Conservation (phyloP, 1,139 yeast genomes). For the Protomyces pachydermus region DNA sequence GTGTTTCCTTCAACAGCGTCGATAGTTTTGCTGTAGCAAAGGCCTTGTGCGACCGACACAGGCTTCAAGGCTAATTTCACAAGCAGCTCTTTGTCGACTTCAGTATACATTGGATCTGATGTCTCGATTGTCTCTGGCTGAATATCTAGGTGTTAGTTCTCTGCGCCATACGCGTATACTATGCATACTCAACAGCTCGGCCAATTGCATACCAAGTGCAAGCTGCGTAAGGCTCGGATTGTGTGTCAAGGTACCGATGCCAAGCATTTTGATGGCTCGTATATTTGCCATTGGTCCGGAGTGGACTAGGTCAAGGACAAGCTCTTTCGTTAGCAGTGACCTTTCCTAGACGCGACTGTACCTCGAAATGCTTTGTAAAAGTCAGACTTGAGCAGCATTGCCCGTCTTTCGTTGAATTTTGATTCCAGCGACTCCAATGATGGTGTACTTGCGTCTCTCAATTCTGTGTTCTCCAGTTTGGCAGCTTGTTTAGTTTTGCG, state of each 20-base stretch:
- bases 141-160: background rate
- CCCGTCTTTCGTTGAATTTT: background rate
- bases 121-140: background rate
- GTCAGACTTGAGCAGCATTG: background rate
- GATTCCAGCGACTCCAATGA: background rate
- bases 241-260: constrained; percentile 23
- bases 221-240: constrained; percentile 19
- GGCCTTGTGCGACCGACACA: constrained; percentile 2
- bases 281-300: background rate
- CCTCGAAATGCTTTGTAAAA: constrained; percentile 11
- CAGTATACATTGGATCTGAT: constrained; percentile 23
- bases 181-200: background rate
- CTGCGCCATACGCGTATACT: background rate
- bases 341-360: background rate
- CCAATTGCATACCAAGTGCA: constrained; percentile 9
- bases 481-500: background rate
- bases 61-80: background rate
- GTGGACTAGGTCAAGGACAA: background rate
- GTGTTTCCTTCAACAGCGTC: background rate
- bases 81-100: constrained; percentile 3
- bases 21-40: background rate
- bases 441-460: background rate
- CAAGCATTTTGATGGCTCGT: constrained; percentile 1
- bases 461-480: background rate
- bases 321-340: background rate